Percentiles rank a stretch among this genome's conserved stretches.
Evolutionary conservation across 306 rosid species (phyloP).

Genomic region (Medicago arabica): DNA sequence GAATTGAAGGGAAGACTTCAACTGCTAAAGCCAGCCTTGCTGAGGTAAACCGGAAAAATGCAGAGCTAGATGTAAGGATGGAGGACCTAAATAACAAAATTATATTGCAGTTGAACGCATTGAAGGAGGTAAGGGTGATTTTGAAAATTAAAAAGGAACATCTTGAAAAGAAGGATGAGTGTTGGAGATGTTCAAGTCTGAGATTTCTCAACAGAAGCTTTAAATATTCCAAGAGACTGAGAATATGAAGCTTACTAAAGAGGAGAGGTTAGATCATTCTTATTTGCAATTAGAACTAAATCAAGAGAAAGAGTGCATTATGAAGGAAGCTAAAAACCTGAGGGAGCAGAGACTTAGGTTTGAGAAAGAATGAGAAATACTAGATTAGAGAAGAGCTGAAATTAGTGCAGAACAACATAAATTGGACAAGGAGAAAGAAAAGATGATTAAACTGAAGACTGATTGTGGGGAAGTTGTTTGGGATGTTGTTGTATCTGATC

Average conservation of each 20-base stretch:
- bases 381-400: constrained; percentile 75
- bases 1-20: constrained; percentile 76
- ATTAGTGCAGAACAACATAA: constrained; percentile 51
- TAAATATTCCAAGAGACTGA: constrained; percentile 65
- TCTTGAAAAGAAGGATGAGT: too few relatives aligned
- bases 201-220: constrained; percentile 62
- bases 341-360: constrained; percentile 78
- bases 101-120: constrained; percentile 56
- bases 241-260: constrained; percentile 58
- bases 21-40: constrained; percentile 81
- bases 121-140: constrained; percentile 69
- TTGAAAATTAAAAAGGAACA: constrained; percentile 65
- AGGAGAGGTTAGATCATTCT: constrained; percentile 78
- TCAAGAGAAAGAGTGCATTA: constrained; percentile 66
- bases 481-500: constrained; percentile 66
- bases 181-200: constrained; percentile 62
- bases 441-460: constrained; percentile 53
- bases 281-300: constrained; percentile 70
- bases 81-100: constrained; percentile 73
- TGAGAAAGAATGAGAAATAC: constrained; percentile 85
- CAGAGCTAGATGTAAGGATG: constrained; percentile 76
- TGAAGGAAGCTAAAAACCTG: constrained; percentile 68
- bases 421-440: constrained; percentile 68
- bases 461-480: constrained; percentile 67
- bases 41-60: constrained; percentile 70